A percentile compares a stretch with the other conserved stretches of the same genome.
phyloP scores from a whole-genome alignment of 345 rosid species.

The Lepidium aucheri region DNA sequence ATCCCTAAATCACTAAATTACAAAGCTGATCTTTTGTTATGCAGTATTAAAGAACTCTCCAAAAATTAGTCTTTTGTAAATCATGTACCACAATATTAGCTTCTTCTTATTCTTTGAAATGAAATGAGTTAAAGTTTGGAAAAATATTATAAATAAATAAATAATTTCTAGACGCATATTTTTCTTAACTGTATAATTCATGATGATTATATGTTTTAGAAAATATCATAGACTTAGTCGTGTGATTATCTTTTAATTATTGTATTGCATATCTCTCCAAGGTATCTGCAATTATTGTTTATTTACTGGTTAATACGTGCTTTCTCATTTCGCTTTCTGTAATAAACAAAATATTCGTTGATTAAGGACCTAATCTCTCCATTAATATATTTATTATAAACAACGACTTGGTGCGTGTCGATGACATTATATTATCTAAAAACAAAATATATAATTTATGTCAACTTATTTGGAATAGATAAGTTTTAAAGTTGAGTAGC shows the following conservation, averaged over 20 bases:
- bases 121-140: no score
- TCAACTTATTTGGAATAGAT: neutral
- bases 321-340: slow-evolving; percentile 3
- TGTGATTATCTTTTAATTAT: neutral
- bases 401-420: slow-evolving; percentile 7
- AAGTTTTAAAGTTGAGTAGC: neutral
- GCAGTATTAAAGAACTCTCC: no score
- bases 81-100: no score
- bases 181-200: neutral
- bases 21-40: no score
- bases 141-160: no score
- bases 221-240: neutral
- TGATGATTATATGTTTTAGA: neutral
- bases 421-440: neutral
- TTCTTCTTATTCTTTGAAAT: no score
- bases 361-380: slow-evolving; percentile 6
- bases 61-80: no score
- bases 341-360: neutral
- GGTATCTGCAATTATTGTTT: neutral
- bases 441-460: neutral
- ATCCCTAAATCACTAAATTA: no score
- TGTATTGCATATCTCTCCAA: neutral
- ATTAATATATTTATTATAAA: slow-evolving; percentile 9
- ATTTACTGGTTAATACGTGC: neutral
- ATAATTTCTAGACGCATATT: neutral